Percentiles rank a stretch among this genome's conserved stretches.
Conservation (phyloP, 495 filamentous ascomycete species). For the Penicillium cinerascens region DNA sequence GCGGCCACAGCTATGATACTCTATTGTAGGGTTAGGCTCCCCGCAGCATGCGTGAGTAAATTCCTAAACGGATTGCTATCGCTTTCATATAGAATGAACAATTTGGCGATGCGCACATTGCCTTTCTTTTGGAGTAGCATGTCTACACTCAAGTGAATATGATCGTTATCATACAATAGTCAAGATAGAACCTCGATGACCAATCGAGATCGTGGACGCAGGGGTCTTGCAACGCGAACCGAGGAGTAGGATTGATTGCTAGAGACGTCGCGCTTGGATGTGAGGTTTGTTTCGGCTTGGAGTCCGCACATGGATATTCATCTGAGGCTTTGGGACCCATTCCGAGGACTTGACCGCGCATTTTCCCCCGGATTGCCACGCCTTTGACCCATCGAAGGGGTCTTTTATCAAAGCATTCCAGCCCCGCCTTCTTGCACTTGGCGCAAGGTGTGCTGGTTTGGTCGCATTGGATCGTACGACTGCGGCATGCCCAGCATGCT, state of each 20-base stretch:
- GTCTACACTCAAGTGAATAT: not conserved
- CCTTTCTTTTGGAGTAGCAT: constrained; percentile 26
- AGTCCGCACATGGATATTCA: not conserved
- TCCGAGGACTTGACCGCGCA: constrained; percentile 14
- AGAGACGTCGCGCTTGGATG: not conserved
- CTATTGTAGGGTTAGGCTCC: constrained; percentile 42
- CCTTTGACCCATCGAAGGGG: constrained; percentile 40
- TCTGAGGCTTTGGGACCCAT: not conserved
- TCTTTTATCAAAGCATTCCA: constrained; percentile 48
- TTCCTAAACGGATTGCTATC: constrained; percentile 51
- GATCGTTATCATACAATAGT: constrained; percentile 6
- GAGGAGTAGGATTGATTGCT: not conserved
- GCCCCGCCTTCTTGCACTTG: constrained; percentile 37
- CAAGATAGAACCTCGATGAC: constrained; percentile 3
- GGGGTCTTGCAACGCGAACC: not conserved
- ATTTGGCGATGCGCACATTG: constrained; percentile 45
- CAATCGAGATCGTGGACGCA: not conserved
- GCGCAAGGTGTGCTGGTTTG: constrained; percentile 20
- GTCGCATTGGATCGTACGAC: constrained; percentile 52
- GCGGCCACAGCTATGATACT: constrained; percentile 51
- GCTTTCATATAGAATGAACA: constrained; percentile 51
- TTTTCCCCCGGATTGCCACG: constrained; percentile 38
- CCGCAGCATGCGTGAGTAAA: constrained; percentile 43
- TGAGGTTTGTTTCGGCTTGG: not conserved
- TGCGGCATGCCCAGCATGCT: constrained; percentile 51